A percentile compares a stretch with the other conserved stretches of the same genome.
Conservation (phyloP, 768 basidiomycete genomes). For the Lanmaoa pseudosensibilis region DNA sequence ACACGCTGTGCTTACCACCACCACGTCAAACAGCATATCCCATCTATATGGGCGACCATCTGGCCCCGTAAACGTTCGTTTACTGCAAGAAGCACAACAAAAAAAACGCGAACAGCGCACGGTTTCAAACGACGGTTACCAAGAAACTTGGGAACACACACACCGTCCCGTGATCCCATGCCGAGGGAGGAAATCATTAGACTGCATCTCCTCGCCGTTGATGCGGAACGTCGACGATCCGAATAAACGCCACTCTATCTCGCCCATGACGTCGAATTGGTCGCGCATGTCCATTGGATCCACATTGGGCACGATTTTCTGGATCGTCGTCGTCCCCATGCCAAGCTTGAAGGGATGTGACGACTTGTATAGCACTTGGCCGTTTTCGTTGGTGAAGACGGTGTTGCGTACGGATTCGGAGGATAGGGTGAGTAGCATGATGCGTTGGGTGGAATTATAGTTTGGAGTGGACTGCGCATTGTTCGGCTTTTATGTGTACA, state of each 20-base stretch:
- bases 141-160: neutral
- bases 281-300: constrained; percentile 24
- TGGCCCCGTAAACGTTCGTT: constrained; percentile 30
- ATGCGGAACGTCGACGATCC: constrained; percentile 31
- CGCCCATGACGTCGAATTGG: constrained; percentile 31
- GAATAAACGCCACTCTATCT: constrained; percentile 34
- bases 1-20: constrained; percentile 7
- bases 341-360: constrained; percentile 8
- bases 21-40: constrained; percentile 18
- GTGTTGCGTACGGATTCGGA: constrained; percentile 18
- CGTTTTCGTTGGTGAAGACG: constrained; percentile 21
- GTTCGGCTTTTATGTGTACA: neutral
- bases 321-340: constrained; percentile 20
- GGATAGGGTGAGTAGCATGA: constrained; percentile 24
- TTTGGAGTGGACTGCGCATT: neutral
- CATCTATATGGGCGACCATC: constrained; percentile 35
- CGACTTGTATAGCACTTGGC: constrained; percentile 27
- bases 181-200: constrained; percentile 20
- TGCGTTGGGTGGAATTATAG: neutral
- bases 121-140: neutral
- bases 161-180: constrained; percentile 8
- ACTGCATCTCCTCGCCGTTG: constrained; percentile 26
- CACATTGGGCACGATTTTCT: constrained; percentile 18
- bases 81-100: neutral
- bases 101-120: neutral